Base-by-base conservation (phyloP, 805 yeast species). In the Yarrowia bubula region DNA sequence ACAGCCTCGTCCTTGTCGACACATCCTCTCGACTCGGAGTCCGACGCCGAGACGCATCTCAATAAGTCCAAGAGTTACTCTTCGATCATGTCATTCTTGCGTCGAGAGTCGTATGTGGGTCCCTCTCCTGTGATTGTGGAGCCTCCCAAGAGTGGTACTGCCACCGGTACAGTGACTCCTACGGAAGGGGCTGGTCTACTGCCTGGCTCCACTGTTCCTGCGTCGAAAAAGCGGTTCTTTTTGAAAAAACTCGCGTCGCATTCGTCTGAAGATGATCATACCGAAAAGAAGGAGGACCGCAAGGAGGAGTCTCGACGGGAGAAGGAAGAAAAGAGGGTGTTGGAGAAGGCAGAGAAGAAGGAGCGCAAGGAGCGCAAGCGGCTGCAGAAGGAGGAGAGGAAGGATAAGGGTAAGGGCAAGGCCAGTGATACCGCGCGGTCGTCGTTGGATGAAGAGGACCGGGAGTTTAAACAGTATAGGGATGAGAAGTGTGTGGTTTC, bases 21-120 rank as follows among this genome's bases (percentile, higher is more conserved):
- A 1, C 47, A 39, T 3, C 61, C 61, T 1, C 47, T 55, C 13
- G 61, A 55, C 17, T 55, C 47, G 9, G 61, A 55, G 31, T 55
- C 61, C 13, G 61, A 55, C 18, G 61, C 61, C 10, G 61, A 55
- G 31, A 22, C 61, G 11, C 37, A 41, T 31, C 61, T 55, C 38
- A 32, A 32, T 37, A 55, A 55, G 38, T 55, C 61, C 38, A 55
- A 55, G 61, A 55, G 61, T 31, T 55, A 55, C 38, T 55, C 61
- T 37, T 55, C 61, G 31, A 55, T 55, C 37, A 55, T 55, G 61
- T 55, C 61, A 3, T 55, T 55, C 8, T 13, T 39, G 17, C 37
- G 61, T 2, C 61, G 61, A 6, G 61, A 55, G 37, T 55, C 61
- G 22, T 39, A 55, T 17, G 61, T 39, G 15, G 47, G 47, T 31